Conservation (phyloP, 2,329 filamentous ascomycete genomes). For the Hypoxylon sp. region DNA sequence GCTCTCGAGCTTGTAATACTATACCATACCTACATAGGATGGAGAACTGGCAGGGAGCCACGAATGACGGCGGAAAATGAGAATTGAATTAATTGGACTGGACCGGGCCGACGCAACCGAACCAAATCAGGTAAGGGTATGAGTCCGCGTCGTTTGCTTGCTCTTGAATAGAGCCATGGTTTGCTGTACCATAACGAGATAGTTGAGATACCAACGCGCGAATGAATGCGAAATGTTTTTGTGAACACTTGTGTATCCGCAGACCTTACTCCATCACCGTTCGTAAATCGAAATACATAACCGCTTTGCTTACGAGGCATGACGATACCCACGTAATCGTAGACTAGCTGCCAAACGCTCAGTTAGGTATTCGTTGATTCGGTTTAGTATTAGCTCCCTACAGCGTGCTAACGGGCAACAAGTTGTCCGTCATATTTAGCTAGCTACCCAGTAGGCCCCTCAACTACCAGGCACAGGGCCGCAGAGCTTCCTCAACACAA, state of each 20-base stretch:
- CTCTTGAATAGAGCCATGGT: conserved; percentile 29
- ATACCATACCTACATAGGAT: neutral
- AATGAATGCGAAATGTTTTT: conserved; percentile 9
- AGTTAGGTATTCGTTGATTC: neutral
- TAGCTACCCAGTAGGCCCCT: too few relatives aligned
- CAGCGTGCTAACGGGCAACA: neutral
- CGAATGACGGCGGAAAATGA: neutral
- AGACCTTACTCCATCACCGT: too few relatives aligned
- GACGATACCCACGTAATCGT: neutral
- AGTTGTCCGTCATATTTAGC: neutral
- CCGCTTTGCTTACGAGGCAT: neutral
- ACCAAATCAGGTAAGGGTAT: neutral
- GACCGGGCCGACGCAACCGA: neutral
- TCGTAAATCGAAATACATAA: too few relatives aligned
- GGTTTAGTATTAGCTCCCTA: conserved; percentile 8
- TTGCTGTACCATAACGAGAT: conserved; percentile 31
- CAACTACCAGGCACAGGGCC: neutral
- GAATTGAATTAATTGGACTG: neutral
- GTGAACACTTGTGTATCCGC: too few relatives aligned
- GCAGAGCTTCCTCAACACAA: neutral
- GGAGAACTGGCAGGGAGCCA: neutral
- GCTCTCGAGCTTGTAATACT: conserved; percentile 69
- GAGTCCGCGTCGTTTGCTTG: conserved; percentile 7
- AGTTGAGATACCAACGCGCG: conserved; percentile 32
- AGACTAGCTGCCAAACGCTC: neutral